Percentiles rank a stretch among this genome's conserved stretches.
These are phyloP conservation scores for Metarhizium guizhouense DNA, from an alignment of 2,329 filamentous ascomycete species.

Conservation along the genomic window DNA sequence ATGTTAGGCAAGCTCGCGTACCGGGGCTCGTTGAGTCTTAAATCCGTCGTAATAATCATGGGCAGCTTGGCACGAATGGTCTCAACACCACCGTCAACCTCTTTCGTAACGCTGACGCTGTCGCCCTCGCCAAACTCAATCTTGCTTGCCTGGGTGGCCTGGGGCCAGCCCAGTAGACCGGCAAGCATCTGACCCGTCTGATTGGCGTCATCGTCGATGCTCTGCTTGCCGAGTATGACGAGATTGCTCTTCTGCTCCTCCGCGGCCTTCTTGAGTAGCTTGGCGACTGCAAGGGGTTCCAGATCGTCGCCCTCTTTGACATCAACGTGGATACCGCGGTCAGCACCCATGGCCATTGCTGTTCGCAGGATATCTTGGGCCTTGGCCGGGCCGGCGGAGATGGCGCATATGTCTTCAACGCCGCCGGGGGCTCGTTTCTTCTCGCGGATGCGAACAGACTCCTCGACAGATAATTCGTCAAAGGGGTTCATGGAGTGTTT, in stretches of 20 bases:
- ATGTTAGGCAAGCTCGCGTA: constrained; percentile 96
- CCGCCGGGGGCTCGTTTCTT: constrained; percentile 62
- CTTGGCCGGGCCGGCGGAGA: constrained; percentile 84
- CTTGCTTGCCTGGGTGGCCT: constrained; percentile 88
- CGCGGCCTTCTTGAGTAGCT: constrained; percentile 73
- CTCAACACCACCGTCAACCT: constrained; percentile 94
- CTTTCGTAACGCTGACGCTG: constrained; percentile 67
- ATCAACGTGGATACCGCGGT: constrained; percentile 84
- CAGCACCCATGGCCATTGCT: constrained; percentile 97
- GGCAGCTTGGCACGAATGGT: constrained; percentile 79
- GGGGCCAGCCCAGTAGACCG: constrained; percentile 81
- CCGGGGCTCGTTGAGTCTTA: constrained; percentile 87
- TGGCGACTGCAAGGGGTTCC: constrained; percentile 87
- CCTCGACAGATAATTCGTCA: constrained; percentile 96
- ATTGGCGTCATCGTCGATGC: constrained; percentile 89
- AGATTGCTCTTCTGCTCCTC: constrained; percentile 82
- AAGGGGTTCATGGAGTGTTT: constrained; percentile 99
- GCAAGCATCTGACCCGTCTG: constrained; percentile 99
- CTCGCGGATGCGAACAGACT: constrained; percentile 89
- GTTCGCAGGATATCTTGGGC: constrained; percentile 82
- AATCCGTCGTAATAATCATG: constrained; percentile 89
- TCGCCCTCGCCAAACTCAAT: constrained; percentile 67
- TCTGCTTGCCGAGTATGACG: constrained; percentile 93
- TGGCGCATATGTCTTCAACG: constrained; percentile 85
- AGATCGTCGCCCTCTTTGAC: constrained; percentile 64